Base-by-base conservation (phyloP, 805 yeast species). In the Lipomyces yamanashiensis region DNA sequence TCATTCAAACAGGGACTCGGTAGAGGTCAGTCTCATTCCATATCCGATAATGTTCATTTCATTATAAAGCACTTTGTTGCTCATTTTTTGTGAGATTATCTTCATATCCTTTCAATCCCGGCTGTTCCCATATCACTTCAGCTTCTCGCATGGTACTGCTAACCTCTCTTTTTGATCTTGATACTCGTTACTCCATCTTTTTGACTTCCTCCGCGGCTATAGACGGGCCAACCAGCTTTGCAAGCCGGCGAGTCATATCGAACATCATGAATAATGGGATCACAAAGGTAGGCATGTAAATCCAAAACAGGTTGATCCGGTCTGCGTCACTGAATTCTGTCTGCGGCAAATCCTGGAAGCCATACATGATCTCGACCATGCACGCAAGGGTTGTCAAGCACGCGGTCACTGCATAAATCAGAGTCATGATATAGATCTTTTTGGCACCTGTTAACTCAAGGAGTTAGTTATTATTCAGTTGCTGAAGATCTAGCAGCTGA, bases 321-420 rank as follows among this genome's bases (percentile, higher is more conserved):
- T 56, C 59, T 2, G 15, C 53, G 4, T 47, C 59, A 13, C 36
- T 23, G 15, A 53, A 41, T 17, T 40, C 48, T 6, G 7, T 17
- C 8, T 34, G 15, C 21, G 56, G 12, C 13, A 54, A 33, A 19
- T 39, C 36, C 17, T 47, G 36, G 28, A 45, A 48, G 15, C 59
- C 59, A n/a, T 43, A 47, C 34, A 23, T 36, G 36, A 56, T 28
- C 53, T 56, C 59, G 43, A 48, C 17, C n/a, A 56, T 33, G 41
- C 59, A 56, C 9, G 51, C 59, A 13, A 47, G 33, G 7, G 59
- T 56, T 10, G 59, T 56, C 43, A 56, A n/a, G n/a, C 53, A n/a
- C 0, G 98, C 98, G 72, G 90, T 91, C 70, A 89, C 82, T 2
- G 93, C 97, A 74, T 95, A 93, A 6, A 87, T 71, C 13, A 84